Conservation (phyloP, 495 filamentous ascomycete genomes). For the Penicillium soppii region DNA sequence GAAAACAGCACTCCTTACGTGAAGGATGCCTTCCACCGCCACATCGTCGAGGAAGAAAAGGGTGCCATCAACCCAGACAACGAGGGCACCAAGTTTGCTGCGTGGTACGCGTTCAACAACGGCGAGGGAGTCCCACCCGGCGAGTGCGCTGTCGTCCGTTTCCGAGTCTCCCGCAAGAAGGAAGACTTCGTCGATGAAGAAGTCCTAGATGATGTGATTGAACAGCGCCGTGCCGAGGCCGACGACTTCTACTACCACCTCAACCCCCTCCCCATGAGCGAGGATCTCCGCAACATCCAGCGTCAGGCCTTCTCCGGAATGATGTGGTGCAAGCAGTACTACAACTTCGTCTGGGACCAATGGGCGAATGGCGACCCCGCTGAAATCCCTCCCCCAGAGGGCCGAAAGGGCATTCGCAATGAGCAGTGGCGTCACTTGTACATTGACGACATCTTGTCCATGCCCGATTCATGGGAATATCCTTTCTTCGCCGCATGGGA, state of each 20-base stretch:
- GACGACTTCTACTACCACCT: conserved; percentile 95
- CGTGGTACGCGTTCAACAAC: conserved; percentile 91
- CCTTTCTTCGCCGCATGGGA: conserved; percentile 99
- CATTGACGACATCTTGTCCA: conserved; percentile 90
- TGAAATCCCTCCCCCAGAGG: conserved; percentile 79
- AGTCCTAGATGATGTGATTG: conserved; percentile 86
- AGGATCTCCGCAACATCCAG: conserved; percentile 93
- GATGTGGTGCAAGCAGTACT: conserved; percentile 98
- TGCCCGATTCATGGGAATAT: conserved; percentile 99
- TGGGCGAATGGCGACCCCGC: conserved; percentile 81
- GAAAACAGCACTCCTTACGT: conserved; percentile 81
- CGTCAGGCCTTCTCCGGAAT: conserved; percentile 91
- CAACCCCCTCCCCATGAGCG: conserved; percentile 89
- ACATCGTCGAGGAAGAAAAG: conserved; percentile 81
- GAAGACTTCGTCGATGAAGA: conserved; percentile 86
- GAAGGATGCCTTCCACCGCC: conserved; percentile 91
- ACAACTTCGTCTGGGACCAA: conserved; percentile 95
- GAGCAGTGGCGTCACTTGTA: conserved; percentile 89
- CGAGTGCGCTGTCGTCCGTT: conserved; percentile 93
- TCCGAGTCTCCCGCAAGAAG: conserved; percentile 73
- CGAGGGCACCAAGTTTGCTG: conserved; percentile 83
- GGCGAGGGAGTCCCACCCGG: conserved; percentile 81
- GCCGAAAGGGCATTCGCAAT: conserved; percentile 80
- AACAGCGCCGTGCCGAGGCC: conserved; percentile 78
- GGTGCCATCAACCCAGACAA: conserved; percentile 76